Evolutionary conservation across 257 asterid species (phyloP), one percentile per base, ranked within the genome.

Genomic region (Plectranthus barbatus): DNA sequence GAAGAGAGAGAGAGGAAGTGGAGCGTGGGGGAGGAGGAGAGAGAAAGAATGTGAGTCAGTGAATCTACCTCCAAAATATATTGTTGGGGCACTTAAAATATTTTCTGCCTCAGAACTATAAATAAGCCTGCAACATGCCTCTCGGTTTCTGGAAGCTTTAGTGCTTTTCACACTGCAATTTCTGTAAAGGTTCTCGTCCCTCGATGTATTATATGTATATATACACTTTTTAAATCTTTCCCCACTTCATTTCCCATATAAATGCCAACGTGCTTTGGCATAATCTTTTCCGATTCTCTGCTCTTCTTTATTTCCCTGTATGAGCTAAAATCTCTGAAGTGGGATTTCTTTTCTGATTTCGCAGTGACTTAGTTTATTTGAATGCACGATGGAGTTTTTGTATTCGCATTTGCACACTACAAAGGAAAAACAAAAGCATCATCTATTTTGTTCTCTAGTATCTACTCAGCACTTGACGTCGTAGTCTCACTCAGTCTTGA

Each of bases 281-380:
- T 20, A 63, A 47, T 33, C 61, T 56, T 72, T 45, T 48, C 19
- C 53, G 50, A 67, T 58, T 50, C 63, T 58, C 64, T 44, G 1
- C 64, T 46, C 48, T 46, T 34, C 40, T 37, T 23, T 66, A 48
- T 56, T 9, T 7, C 8, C 46, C 33, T 52, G 60, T 47, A 57
- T 52, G 41, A 60, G 29, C 73, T n/a, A n/a, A n/a, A n/a, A n/a
- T 46, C 67, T 67, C 36, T 5, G 29, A 41, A 75, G 73, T 70
- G 80, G 73, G 66, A 45, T 41, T 67, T 59, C 62, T 67, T 60
- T 77, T 67, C 52, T 44, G 66, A 42, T 55, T 72, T 50, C 20
- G 23, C 53, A 60, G 74, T 66, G 66, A 50, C 42, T 62, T 55
- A 31, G 49, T 66, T 66, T 56, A 42, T 55, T 57, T 50, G 47